Evolutionary conservation across 2,329 filamentous ascomycete species (phyloP).

Genomic region (Pseudonectria buxi): DNA sequence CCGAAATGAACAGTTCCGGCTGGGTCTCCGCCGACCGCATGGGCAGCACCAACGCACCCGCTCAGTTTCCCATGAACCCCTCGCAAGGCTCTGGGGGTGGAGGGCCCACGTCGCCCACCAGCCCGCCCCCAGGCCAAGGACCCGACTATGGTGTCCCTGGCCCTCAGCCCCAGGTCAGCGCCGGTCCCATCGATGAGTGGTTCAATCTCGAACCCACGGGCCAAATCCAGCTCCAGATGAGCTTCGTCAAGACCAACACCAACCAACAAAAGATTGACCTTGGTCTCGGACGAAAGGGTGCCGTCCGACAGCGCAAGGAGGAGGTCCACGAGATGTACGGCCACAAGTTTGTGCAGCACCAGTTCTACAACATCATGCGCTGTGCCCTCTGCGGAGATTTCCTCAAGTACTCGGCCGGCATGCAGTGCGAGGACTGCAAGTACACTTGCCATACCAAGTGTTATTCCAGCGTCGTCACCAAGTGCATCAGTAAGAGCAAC

Average conservation of each 20-base stretch:
- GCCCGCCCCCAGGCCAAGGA: constrained; percentile 24
- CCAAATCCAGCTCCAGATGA: constrained; percentile 83
- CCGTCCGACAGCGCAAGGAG: constrained; percentile 95
- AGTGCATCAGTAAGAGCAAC: constrained; percentile 99
- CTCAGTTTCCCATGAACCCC: constrained; percentile 53
- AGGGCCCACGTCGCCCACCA: constrained; percentile 37
- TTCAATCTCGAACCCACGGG: constrained; percentile 94
- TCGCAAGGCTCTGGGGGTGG: constrained; percentile 37
- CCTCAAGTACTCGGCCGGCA: constrained; percentile 95
- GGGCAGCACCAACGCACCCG: constrained; percentile 50
- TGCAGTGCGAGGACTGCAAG: constrained; percentile 99
- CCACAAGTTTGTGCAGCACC: constrained; percentile 97
- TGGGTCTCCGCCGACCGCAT: constrained; percentile 98
- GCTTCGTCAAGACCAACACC: constrained; percentile 85
- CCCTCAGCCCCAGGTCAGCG: constrained; percentile 45
- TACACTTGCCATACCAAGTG: constrained; percentile 99
- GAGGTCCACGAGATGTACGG: constrained; percentile 98
- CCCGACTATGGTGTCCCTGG: constrained; percentile 28
- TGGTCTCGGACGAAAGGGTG: constrained; percentile 88
- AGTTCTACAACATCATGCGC: constrained; percentile 99
- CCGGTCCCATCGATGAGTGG: constrained; percentile 78
- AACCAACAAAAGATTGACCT: constrained; percentile 78
- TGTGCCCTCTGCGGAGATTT: constrained; percentile 97
- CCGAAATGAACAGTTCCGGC: constrained; percentile 86
- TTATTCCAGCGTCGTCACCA: constrained; percentile 93